Evolutionary conservation across 495 filamentous ascomycete species (phyloP), one percentile per base, ranked within the genome.

Genomic region (Pseudotulostoma volvatum): DNA sequence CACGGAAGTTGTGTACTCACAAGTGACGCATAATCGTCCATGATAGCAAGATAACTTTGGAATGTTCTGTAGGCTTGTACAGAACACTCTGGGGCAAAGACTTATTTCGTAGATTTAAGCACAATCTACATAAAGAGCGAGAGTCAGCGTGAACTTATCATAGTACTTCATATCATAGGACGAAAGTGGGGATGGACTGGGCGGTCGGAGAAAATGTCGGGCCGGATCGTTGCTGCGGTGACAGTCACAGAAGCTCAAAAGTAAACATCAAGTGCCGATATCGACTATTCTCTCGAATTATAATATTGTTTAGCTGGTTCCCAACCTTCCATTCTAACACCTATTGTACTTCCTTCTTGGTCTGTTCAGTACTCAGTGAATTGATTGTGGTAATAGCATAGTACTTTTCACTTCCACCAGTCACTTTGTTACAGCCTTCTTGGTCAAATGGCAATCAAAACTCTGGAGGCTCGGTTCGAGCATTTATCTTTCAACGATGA

Each of bases 401-500:
- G n/a, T n/a, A n/a, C n/a, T n/a, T n/a, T n/a, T n/a, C n/a, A n/a
- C n/a, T n/a, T n/a, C n/a, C n/a, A n/a, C n/a, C n/a, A n/a, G n/a
- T n/a, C n/a, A n/a, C n/a, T n/a, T n/a, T n/a, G n/a, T n/a, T n/a
- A n/a, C n/a, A n/a, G n/a, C n/a, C n/a, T n/a, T n/a, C n/a, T n/a
- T n/a, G n/a, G n/a, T n/a, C n/a, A n/a, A n/a, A 77, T 77, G 74
- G 60, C 71, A 28, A 67, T 70, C 28, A 70, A 70, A 46, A 67
- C 67, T 31, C 56, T 93, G 9, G 84, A 93, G 53, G 63, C 80
- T 62, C 78, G 81, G 36, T 78, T 93, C 50, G 84, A 86, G 71
- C 76, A 73, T 46, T 62, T 90, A 54, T 76, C 81, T 13, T 77
- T 93, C 25, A 80, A 77, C 45, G 84, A 86, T 49, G 84, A 88